phyloP scores from a whole-genome alignment of 2,329 filamentous ascomycete genomes.

The Paecilomyces sp. region DNA sequence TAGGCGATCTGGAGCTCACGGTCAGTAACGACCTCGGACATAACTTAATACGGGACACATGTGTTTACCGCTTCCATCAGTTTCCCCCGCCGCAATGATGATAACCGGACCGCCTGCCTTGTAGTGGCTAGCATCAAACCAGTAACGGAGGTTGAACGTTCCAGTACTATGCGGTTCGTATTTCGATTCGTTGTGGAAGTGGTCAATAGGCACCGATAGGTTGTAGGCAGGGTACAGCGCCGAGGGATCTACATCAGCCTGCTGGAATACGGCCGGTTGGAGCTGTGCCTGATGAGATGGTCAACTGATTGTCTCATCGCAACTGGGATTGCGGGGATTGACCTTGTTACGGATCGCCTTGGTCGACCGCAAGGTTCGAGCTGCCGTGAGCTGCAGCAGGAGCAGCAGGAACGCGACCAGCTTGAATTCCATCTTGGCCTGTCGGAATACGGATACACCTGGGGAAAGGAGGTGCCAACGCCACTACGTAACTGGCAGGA shows the following conservation, averaged over 20 bases:
- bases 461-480: neutral
- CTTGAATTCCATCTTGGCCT: neutral
- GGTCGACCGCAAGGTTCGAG: neutral
- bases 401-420: neutral
- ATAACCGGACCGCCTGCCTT: constrained; percentile 73
- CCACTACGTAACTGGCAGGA: neutral
- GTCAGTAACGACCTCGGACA: constrained; percentile 11
- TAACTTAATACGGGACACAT: neutral
- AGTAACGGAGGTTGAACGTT: constrained; percentile 68
- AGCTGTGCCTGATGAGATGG: neutral
- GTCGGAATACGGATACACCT: neutral
- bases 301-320: neutral
- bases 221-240: constrained; percentile 42
- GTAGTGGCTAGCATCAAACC: constrained; percentile 74
- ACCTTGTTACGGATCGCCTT: neutral
- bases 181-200: constrained; percentile 71
- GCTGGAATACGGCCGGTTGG: neutral
- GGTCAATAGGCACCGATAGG: constrained; percentile 59
- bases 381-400: neutral
- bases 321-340: neutral
- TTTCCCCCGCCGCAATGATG: constrained; percentile 67
- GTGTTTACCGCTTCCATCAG: constrained; percentile 34
- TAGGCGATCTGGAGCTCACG: constrained; percentile 47
- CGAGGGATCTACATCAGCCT: constrained; percentile 1
- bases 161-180: constrained; percentile 70